Conservation (phyloP, 139 green algal species). For the Coelastrella sp. region DNA sequence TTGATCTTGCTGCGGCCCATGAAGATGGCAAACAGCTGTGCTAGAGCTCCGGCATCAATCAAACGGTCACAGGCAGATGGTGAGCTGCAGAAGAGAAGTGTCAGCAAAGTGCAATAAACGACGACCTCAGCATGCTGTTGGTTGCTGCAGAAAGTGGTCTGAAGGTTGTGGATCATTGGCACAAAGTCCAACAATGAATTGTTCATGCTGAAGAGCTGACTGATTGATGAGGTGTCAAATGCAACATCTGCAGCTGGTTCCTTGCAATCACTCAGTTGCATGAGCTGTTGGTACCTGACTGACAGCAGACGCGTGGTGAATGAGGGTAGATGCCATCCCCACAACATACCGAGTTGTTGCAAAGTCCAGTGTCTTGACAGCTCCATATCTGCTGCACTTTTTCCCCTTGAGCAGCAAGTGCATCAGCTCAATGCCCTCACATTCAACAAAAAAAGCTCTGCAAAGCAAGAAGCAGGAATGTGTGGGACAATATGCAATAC, state of each 20-base stretch:
- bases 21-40: conserved; percentile 92
- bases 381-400: conserved; percentile 70
- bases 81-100: conserved; percentile 10
- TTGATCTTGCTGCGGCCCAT: conserved; percentile 92
- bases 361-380: conserved; percentile 93
- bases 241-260: background rate
- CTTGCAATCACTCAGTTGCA: background rate
- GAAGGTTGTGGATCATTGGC: no score
- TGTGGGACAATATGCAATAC: background rate
- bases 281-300: background rate
- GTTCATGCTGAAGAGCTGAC: no score
- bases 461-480: background rate
- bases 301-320: background rate
- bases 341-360: conserved; percentile 62
- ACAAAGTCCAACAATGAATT: no score
- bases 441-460: conserved; percentile 41
- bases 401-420: conserved; percentile 89
- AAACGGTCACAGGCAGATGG: conserved; percentile 51
- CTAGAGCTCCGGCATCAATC: conserved; percentile 84
- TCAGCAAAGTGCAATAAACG: background rate
- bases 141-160: no score
- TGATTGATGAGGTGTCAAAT: background rate
- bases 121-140: no score
- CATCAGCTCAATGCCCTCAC: conserved; percentile 94
- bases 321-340: background rate